Evolutionary conservation across 805 yeast genomes (phyloP), one percentile per base, ranked within the genome.

Genomic region (Starmera amethionina): DNA sequence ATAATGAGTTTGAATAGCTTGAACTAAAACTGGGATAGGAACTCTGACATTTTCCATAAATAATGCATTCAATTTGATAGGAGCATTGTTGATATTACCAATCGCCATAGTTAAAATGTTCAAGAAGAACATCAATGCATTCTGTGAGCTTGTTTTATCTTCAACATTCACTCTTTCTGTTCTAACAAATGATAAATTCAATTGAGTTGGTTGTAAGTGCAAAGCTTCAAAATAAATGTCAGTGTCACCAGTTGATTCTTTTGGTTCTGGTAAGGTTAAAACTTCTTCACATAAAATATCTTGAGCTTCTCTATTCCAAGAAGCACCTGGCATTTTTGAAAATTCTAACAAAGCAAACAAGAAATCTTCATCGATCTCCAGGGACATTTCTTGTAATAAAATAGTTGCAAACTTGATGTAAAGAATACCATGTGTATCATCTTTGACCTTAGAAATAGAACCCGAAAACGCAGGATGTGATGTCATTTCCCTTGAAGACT

Each of bases 11-110:
- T 72, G 70, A 18, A 90, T 70, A 29, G 84, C 78, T 43, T 80
- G 82, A 29, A 77, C 44, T 46, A 93, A 68, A 27, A 82, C 69
- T 2, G 88, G 85, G 4, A 83, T 57, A 4, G 97, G 95, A 1
- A 89, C 94, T 44, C 96, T 72, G 11, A 89, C 78, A 56, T 93
- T 93, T 51, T 88, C 97, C 56, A 90, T 72, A 43, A 87, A 72
- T 49, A 94, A 68, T 0, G 97, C 88, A 53, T 90, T 87, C 56
- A 93, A 65, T 52, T 82, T 75, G 35, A 93, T 84, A 1, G 97
- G 97, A 0, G 99, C 98, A 60, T 93, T 97, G 56, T 90, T 90
- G 44, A 94, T 85, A 58, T 90, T 93, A 22, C 97, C 98, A 46
- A 93, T 76, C 0, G 98, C 95, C 97, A 90, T 89, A 0, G 97